Evolutionary conservation across 345 rosid genomes (phyloP), one percentile per base, ranked within the genome.

Genomic region (Capsella bursapastoris): DNA sequence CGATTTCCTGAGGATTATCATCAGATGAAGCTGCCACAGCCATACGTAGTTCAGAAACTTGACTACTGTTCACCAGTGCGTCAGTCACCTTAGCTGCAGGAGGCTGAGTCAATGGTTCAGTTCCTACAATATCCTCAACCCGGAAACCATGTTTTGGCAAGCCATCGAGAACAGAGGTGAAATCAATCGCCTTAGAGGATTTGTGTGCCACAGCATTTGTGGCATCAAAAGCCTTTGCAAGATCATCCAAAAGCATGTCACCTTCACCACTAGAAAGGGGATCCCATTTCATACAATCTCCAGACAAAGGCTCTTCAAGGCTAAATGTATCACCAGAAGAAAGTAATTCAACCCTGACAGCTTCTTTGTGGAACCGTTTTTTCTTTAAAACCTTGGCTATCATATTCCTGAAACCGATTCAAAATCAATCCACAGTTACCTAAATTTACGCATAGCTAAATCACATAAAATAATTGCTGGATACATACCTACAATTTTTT

Each of bases 261-360:
- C 97, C 97, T 70, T 86, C 92, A 35, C 97, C 97, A 27, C 89
- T 87, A n/a, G 97, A 87, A 57, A 89, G 81, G 9, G 92, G 94
- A 78, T 95, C 99, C 96, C 97, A 92, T 56, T 83, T 89, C 76
- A 83, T 82, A 83, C 83, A 82, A 79, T 86, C 88, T 13, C 51
- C 77, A 62, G 89, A 81, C 71, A 72, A 70, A 59, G 82, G 74
- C 53, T 76, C 68, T 16, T 73, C 77, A 22, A 83, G 55, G 65
- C 80, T 85, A 40, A 61, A 72, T 16, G 68, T 68, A 73, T 72
- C 83, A 63, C 45, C 71, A 38, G 85, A 69, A 57, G 89, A 74
- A 70, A 80, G 71, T 41, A 67, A 63, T 59, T 94, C 97, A 65
- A 88, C 83, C 77, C 81, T 88, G 7, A 92, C 83, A 70, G 91